Evolutionary conservation across 306 rosid species (phyloP).

Genomic region (Lathyrus aphaca): DNA sequence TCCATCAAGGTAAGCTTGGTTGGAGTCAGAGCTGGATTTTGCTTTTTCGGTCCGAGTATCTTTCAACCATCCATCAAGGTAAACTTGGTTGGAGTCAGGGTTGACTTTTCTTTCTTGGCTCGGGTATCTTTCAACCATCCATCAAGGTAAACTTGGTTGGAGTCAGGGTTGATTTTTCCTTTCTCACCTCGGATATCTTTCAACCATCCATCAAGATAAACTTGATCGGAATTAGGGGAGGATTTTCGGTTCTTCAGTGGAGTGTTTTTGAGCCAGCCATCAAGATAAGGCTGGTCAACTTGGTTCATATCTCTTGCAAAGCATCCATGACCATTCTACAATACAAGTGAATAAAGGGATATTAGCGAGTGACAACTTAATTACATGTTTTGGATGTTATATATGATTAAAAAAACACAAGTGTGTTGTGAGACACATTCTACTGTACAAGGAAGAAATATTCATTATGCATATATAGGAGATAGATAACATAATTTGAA

Average conservation of each 20-base stretch:
- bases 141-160: constrained; percentile 9
- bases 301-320: not conserved
- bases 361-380: not conserved
- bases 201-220: constrained; percentile 22
- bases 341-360: not conserved
- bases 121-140: constrained; percentile 17
- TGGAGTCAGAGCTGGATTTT: too few species aligned
- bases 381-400: not conserved
- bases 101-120: not conserved
- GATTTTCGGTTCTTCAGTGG: not conserved
- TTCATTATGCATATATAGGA: not conserved
- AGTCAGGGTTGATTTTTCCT: not conserved
- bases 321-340: not conserved
- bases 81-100: too few species aligned
- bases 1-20: too few species aligned
- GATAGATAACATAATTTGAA: not conserved
- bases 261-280: not conserved
- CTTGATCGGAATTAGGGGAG: not conserved
- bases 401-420: not conserved
- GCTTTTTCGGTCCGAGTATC: too few species aligned
- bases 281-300: not conserved
- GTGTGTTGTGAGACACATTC: not conserved
- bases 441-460: not conserved
- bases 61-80: too few species aligned
- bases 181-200: not conserved